Conservation (phyloP, 225 moss, liverwort and hornwort genomes). For the Neckera pumila region DNA sequence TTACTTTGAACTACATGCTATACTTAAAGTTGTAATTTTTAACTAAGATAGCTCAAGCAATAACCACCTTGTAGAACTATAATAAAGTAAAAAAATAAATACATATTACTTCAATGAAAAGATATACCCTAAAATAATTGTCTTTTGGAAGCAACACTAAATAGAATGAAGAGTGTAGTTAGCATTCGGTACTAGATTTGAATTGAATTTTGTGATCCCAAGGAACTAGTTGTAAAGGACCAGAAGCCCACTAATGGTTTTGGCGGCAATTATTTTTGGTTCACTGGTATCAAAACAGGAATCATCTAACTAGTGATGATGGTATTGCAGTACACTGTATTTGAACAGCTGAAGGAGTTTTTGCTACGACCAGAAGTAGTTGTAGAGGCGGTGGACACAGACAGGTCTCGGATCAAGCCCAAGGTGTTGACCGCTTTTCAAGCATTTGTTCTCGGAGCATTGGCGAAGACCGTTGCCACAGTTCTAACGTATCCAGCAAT, state of each 20-base stretch:
- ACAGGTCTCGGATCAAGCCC: conserved; percentile 19
- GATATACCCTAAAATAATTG: not conserved
- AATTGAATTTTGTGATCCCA: not conserved
- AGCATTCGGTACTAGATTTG: not conserved
- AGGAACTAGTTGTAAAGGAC: not conserved
- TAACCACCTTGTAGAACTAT: not conserved
- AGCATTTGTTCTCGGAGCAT: conserved; percentile 78
- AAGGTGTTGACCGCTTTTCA: conserved; percentile 62
- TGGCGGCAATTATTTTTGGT: not conserved
- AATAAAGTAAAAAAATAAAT: not conserved
- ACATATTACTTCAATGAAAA: not conserved
- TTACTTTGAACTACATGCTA: not conserved
- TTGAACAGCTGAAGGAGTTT: conserved; percentile 90
- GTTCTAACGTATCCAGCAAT: conserved; percentile 92
- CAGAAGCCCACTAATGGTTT: not conserved
- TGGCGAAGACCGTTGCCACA: conserved; percentile 84
- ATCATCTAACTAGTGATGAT: not conserved
- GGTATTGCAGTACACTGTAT: conserved; percentile 84
- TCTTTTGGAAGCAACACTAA: not conserved
- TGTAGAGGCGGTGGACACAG: not conserved
- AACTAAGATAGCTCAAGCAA: not conserved
- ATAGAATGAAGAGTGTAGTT: not conserved
- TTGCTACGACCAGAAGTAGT: conserved; percentile 27
- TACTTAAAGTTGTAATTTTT: not conserved
- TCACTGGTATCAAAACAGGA: not conserved